Percentiles rank a stretch among this genome's conserved stretches.
phyloP scores from a whole-genome alignment of 1,284 basidiomycete genomes.

The Sparassis latifolia region DNA sequence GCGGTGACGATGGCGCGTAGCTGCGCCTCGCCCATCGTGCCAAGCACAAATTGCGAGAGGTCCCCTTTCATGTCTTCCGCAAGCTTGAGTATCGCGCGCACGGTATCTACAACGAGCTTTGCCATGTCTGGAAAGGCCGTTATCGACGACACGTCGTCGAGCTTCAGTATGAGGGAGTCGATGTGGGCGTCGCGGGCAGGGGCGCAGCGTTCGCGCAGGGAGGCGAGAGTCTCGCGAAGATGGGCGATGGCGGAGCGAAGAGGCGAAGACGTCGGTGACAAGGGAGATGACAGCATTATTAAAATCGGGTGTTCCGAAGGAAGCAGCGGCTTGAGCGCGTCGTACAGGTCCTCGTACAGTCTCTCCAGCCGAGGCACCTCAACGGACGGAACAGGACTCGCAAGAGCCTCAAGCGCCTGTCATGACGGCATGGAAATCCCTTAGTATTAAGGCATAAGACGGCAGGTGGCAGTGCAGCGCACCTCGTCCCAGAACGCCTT shows the following conservation, averaged over 20 bases:
- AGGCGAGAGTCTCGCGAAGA: conserved; percentile 42
- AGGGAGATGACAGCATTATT: conserved; percentile 42
- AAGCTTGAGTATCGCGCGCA: conserved; percentile 42
- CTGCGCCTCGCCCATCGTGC: conserved; percentile 56
- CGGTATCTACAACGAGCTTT: conserved; percentile 35
- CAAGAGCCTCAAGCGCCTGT: conserved; percentile 38
- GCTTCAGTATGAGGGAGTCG: conserved; percentile 32
- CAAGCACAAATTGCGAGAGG: conserved; percentile 51
- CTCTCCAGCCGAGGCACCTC: conserved; percentile 45
- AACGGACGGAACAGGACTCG: conserved; percentile 34
- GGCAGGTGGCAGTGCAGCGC: conserved; percentile 8
- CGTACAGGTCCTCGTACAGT: conserved; percentile 47
- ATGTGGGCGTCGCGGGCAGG: conserved; percentile 54
- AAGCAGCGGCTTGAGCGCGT: conserved; percentile 45
- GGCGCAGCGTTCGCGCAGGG: conserved; percentile 54
- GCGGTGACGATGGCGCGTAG: conserved; percentile 40
- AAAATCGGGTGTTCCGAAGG: conserved; percentile 44
- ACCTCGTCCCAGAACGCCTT: conserved; percentile 71
- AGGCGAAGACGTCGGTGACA: conserved; percentile 60
- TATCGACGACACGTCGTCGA: conserved; percentile 31
- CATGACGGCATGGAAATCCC: not conserved
- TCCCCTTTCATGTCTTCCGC: conserved; percentile 58
- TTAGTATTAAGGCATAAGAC: conserved; percentile 1
- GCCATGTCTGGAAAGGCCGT: conserved; percentile 25
- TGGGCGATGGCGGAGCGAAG: conserved; percentile 48